Evolutionary conservation across 2,329 filamentous ascomycete genomes (phyloP), one percentile per base, ranked within the genome.

Genomic region (Tolypocladium sp.): DNA sequence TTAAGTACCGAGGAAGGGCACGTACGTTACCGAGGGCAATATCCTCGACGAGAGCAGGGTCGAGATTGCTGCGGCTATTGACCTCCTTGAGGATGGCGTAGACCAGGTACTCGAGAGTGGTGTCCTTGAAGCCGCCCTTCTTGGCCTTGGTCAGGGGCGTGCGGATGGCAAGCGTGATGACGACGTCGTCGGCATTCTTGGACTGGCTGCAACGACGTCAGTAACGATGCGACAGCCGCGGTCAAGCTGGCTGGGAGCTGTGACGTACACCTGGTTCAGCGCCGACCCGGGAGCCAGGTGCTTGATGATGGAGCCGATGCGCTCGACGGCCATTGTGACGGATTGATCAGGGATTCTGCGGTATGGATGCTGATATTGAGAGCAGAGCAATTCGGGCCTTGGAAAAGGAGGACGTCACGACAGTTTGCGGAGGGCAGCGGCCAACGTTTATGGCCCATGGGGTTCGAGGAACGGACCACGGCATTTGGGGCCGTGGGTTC

Each of bases 101-200:
- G 62, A 96, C 74, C 59, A 99, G 80, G 75, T 88, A 93, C 74
- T 99, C 94, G 63, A 97, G 84, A 46, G 83, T 83, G 7, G 92
- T 95, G 74, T 99, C 93, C 80, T 97, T 97, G 81, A 99, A 89
- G 49, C 92, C 91, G 65, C 94, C 93, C 82, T 96, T 97, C 73
- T 82, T 82, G 57, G 84, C 92, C 79, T 97, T 97, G 71, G 88
- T 82, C 63, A 99, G 82, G 0, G 94, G 92, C 35, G 93, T 97
- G 59, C 94, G 90, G 68, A 92, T 80, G 35, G 93, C 93, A 60
- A 95, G 85, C 9, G 94, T 99, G 71, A 97, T 96, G 72, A 99
- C 94, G 58, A 99, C 83, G 79, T 99, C 94, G 73, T 97, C 93
- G 66, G 92, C 85, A 75, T 96, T 95, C 81, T 97, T 92, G 67